Conservation (phyloP, 495 filamentous ascomycete genomes). For the Penicillium robsamsonii region DNA sequence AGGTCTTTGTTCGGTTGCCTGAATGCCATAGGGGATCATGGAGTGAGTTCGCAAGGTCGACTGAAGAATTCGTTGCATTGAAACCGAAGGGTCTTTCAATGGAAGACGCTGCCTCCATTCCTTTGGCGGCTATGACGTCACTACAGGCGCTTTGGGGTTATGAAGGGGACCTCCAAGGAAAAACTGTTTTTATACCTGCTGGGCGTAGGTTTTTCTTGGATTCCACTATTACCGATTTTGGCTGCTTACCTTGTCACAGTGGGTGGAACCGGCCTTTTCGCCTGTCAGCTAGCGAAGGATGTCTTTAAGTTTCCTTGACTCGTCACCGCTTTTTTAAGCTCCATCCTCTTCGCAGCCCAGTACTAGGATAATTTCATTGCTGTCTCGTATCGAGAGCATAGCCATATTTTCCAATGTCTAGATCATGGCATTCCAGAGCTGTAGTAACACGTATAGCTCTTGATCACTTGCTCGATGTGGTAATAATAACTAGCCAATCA, state of each 20-base stretch:
- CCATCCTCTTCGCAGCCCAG: no score
- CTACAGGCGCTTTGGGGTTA: constrained; percentile 43
- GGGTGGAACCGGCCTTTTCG: constrained; percentile 48
- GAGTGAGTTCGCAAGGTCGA: constrained; percentile 41
- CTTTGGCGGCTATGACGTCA: constrained; percentile 39
- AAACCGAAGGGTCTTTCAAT: constrained; percentile 40
- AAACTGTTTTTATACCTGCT: constrained; percentile 54
- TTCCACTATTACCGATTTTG: background rate
- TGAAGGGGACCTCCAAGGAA: constrained; percentile 43
- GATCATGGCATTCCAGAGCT: no score
- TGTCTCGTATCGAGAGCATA: no score
- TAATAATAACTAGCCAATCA: no score
- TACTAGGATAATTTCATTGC: no score
- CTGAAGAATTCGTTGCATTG: constrained; percentile 34
- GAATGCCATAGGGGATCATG: constrained; percentile 30
- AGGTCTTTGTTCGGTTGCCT: constrained; percentile 45
- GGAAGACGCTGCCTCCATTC: constrained; percentile 43
- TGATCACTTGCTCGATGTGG: no score
- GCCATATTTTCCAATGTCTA: no score
- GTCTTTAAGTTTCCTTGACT: no score
- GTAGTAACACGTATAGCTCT: no score
- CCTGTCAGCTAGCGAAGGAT: constrained; percentile 53
- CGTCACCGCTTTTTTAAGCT: no score
- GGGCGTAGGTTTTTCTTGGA: constrained; percentile 26
- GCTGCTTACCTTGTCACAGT: constrained; percentile 23